phyloP scores from a whole-genome alignment of 805 yeast genomes.

The Phaffomyces opuntiae region DNA sequence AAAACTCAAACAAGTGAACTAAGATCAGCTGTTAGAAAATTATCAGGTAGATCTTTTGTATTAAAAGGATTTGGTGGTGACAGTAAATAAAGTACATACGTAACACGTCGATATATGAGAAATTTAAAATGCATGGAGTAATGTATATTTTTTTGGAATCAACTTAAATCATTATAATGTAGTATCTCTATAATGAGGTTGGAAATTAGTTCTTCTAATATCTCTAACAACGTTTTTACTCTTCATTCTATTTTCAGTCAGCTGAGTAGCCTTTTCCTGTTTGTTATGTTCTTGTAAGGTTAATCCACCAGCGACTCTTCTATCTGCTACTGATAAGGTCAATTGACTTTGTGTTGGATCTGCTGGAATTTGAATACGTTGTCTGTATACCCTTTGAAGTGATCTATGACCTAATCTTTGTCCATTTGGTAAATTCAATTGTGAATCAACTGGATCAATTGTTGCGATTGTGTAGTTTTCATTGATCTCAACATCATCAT shows the following conservation, averaged over 20 bases:
- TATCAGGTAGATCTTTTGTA: constrained; percentile 26
- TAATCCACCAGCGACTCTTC: constrained; percentile 50
- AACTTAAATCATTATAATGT: constrained; percentile 29
- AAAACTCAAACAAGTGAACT: constrained; percentile 9
- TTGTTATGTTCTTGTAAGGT: constrained; percentile 52
- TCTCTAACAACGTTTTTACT: constrained; percentile 40
- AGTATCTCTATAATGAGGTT: constrained; percentile 78
- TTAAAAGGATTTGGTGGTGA: constrained; percentile 21
- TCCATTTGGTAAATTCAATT: constrained; percentile 72
- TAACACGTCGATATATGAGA: no score
- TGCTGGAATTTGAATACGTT: constrained; percentile 41
- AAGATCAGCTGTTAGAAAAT: constrained; percentile 22
- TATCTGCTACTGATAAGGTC: constrained; percentile 72
- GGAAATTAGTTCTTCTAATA: constrained; percentile 68
- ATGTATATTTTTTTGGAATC: not conserved
- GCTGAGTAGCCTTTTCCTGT: constrained; percentile 39
- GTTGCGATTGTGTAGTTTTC: constrained; percentile 30
- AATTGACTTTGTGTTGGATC: constrained; percentile 55
- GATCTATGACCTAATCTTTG: constrained; percentile 76
- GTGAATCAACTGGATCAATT: constrained; percentile 51
- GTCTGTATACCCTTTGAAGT: constrained; percentile 64
- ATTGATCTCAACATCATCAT: constrained; percentile 23
- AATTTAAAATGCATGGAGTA: no score
- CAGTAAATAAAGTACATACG: not conserved
- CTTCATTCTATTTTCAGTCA: constrained; percentile 38